phyloP scores from a whole-genome alignment of 139 green algal species.

The Volvox africanus region DNA sequence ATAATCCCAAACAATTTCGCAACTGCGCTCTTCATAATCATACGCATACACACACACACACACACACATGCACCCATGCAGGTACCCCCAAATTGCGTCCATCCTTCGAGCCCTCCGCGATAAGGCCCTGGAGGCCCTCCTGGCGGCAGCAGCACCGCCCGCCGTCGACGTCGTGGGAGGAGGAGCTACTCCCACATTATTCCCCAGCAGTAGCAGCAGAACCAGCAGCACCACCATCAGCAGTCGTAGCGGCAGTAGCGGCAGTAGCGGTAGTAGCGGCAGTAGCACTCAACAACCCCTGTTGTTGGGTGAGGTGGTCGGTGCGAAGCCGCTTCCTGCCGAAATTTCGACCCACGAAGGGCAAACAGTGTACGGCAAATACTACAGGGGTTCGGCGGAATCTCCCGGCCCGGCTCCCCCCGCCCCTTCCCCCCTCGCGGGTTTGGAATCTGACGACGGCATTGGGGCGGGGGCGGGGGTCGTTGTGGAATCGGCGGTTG shows the following conservation, averaged over 20 bases:
- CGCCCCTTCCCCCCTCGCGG: too few species aligned
- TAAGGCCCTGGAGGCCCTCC: background rate
- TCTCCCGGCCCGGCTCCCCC: too few species aligned
- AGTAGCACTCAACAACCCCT: background rate
- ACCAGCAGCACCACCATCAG: background rate
- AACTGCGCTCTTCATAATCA: too few species aligned
- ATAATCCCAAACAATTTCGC: too few species aligned
- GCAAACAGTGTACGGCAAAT: too few species aligned
- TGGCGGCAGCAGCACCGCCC: background rate
- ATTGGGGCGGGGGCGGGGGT: background rate
- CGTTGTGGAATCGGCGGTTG: background rate
- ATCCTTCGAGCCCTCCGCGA: background rate
- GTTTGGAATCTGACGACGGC: background rate
- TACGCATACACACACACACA: too few species aligned
- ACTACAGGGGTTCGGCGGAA: too few species aligned
- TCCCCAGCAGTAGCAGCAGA: background rate
- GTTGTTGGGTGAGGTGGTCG: background rate
- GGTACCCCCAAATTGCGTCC: conserved; percentile 26
- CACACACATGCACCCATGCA: background rate
- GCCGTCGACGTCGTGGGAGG: background rate
- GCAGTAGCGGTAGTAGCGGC: background rate
- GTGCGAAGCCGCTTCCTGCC: background rate
- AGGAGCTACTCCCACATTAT: too few species aligned
- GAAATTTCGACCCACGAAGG: background rate
- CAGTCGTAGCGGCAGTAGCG: background rate